These are phyloP conservation scores for Aureobasidium pullulans DNA, from an alignment of 2,329 filamentous ascomycete genomes.

Conservation along the genomic window DNA sequence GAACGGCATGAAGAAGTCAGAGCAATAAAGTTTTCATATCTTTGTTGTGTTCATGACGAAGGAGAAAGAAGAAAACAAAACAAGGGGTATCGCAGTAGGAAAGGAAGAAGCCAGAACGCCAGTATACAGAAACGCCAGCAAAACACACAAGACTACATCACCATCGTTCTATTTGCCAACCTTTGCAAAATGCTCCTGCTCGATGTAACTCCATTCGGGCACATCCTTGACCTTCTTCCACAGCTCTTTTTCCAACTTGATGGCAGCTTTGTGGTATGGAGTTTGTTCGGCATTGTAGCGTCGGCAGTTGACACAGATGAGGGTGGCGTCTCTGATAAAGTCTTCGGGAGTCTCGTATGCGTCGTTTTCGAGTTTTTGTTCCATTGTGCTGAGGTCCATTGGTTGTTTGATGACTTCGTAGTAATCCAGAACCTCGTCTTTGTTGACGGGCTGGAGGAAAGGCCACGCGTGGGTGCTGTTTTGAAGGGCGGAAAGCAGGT, in stretches of 20 bases:
- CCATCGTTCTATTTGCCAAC: conserved; percentile 8
- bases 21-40: neutral
- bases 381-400: conserved; percentile 96
- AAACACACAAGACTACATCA: neutral
- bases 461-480: conserved; percentile 93
- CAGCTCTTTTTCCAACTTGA: conserved; percentile 90
- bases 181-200: conserved; percentile 26
- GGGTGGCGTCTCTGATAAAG: conserved; percentile 78
- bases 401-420: conserved; percentile 97
- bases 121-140: neutral
- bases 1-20: neutral
- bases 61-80: neutral
- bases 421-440: conserved; percentile 96
- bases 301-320: conserved; percentile 91
- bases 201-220: conserved; percentile 66
- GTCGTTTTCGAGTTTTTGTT: conserved; percentile 87
- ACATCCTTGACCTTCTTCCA: conserved; percentile 87
- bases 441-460: conserved; percentile 86
- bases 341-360: conserved; percentile 87
- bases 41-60: neutral
- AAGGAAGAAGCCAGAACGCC: neutral
- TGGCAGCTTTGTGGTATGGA: conserved; percentile 89
- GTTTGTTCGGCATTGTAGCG: conserved; percentile 96
- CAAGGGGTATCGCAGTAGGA: neutral
- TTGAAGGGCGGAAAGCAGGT: conserved; percentile 89